Percentiles rank a stretch among this genome's conserved stretches.
These are phyloP conservation scores for Aspergillus persii DNA, from an alignment of 2,329 filamentous ascomycete genomes.

Conservation along the genomic window DNA sequence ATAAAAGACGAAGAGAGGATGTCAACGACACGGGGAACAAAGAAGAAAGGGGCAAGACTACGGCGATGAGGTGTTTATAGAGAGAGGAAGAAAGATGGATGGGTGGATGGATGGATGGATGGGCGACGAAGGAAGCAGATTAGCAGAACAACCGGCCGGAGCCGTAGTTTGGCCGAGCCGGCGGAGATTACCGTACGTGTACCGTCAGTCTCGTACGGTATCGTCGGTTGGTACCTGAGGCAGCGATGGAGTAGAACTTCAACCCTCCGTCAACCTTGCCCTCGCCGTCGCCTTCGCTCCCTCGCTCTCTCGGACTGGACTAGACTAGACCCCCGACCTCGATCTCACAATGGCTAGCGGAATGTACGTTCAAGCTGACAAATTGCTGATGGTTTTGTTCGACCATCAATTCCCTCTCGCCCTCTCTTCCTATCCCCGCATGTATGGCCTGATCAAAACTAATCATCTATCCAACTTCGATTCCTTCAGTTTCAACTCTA, in stretches of 20 bases:
- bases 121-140: background rate
- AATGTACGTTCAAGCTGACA: background rate
- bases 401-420: background rate
- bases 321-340: background rate
- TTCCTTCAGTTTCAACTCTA: slow-evolving; percentile 61
- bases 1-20: background rate
- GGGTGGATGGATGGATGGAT: background rate
- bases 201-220: no score
- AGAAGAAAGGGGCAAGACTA: background rate
- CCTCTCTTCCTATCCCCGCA: background rate
- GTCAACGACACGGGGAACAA: background rate
- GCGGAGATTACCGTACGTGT: background rate
- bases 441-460: slow-evolving; percentile 1
- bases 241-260: no score
- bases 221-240: no score
- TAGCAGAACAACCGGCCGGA: background rate
- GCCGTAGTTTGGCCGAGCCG: background rate
- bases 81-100: background rate
- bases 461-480: background rate
- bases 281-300: background rate
- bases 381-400: background rate
- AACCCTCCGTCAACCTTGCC: background rate
- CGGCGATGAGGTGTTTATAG: background rate
- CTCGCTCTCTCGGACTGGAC: background rate
- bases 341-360: slow-evolving; percentile 1